Evolutionary conservation across 2,329 filamentous ascomycete species (phyloP), one percentile per base, ranked within the genome.

Genomic region (Talaromyces islandicus): DNA sequence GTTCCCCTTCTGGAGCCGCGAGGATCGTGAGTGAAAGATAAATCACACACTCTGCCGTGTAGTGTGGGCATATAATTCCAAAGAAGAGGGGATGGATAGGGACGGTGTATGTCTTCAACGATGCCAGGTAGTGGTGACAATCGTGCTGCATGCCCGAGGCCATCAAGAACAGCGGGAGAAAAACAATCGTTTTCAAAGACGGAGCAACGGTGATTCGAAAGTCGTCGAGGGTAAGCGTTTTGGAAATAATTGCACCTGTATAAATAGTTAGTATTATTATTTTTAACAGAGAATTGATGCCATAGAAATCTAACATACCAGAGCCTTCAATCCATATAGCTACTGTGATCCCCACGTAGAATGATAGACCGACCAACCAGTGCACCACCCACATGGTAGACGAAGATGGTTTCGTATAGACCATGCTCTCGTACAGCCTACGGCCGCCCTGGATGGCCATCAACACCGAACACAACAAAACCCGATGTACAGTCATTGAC

Each of bases 341-440:
- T 53, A 96, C 70, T 58, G 87, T 87, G 67, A 90, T 88, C 60
- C 80, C 80, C 6, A 87, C 69, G 74, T 99, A 99, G 74, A 90
- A 97, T 10, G 78, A 75, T 55, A 94, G 74, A 0, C 92, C 94
- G 46, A 97, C 73, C 17, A 88, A 64, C 88, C 91, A 97, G 71
- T 96, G 90, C 17, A 87, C 84, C 63, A 92, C 75, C 85, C 88
- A 92, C 93, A 99, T 99, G 59, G 80, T 84, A 19, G 91, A 90
- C 24, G 81, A 81, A 3, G 87, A 90, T 4, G 86, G 82, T 69
- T 84, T 88, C 56, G 82, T 78, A 59, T 94, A 81, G 48, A 76
- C 75, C 48, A 87, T 68, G 67, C 86, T 89, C 77, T 97, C 94
- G 66, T 87, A 89, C 43, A 96, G 76, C 56, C 94, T 85, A 63